A percentile compares a stretch with the other conserved stretches of the same genome.
phyloP scores from a whole-genome alignment of 768 basidiomycete species.

The Naganishia vaughanmartiniae region DNA sequence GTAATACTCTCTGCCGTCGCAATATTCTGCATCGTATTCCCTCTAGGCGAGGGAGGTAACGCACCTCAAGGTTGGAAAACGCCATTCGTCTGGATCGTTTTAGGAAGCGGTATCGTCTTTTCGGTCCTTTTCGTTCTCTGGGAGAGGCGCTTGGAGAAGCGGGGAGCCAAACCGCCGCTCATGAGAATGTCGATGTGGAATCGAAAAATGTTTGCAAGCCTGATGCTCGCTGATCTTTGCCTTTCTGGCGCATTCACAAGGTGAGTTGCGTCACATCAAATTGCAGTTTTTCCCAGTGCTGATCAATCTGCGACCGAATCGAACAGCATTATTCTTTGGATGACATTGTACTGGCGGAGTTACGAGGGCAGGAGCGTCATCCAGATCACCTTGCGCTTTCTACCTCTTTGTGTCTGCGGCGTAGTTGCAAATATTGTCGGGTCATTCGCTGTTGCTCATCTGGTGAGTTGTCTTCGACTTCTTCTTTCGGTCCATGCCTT shows the following conservation, averaged over 20 bases:
- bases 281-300: neutral
- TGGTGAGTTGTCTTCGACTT: neutral
- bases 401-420: constrained; percentile 8
- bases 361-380: constrained; percentile 9
- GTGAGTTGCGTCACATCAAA: neutral
- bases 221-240: constrained; percentile 8
- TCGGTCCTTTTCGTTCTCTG: constrained; percentile 9
- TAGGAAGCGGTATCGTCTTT: neutral
- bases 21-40: constrained; percentile 4
- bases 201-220: neutral
- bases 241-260: constrained; percentile 3
- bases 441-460: constrained; percentile 7
- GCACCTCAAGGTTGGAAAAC: constrained; percentile 5
- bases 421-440: constrained; percentile 1
- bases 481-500: neutral
- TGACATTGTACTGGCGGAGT: constrained; percentile 14
- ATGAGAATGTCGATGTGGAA: constrained; percentile 17
- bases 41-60: constrained; percentile 2
- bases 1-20: constrained; percentile 2
- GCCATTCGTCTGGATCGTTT: constrained; percentile 2
- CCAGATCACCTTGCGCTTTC: constrained; percentile 11
- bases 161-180: neutral
- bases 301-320: neutral
- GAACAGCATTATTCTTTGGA: constrained; percentile 12
- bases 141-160: constrained; percentile 5